phyloP scores from a whole-genome alignment of 306 rosid genomes.

The Acacia acuminata region DNA sequence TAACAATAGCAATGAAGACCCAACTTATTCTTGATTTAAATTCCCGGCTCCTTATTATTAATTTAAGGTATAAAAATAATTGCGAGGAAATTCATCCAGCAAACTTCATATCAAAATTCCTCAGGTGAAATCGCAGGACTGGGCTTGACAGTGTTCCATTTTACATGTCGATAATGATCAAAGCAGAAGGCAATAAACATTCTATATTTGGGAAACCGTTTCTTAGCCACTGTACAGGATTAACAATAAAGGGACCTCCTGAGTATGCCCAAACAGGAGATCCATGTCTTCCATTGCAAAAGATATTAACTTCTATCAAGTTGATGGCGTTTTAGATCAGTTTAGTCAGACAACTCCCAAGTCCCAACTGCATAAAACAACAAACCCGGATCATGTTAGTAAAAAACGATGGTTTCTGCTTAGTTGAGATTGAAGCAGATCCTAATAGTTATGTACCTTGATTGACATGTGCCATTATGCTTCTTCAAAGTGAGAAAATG shows the following conservation, averaged over 20 bases:
- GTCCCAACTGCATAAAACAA: background rate
- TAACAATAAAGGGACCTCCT: background rate
- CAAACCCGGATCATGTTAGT: background rate
- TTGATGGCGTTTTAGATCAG: background rate
- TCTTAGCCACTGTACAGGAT: background rate
- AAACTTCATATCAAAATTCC: background rate
- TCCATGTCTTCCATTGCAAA: background rate
- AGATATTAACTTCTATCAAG: background rate
- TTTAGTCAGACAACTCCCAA: background rate
- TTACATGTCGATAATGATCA: background rate
- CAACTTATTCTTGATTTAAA: background rate
- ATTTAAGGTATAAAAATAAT: background rate
- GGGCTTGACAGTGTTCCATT: background rate
- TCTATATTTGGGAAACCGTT: background rate
- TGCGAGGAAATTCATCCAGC: background rate
- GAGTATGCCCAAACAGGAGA: background rate
- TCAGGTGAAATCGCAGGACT: background rate
- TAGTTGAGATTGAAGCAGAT: background rate
- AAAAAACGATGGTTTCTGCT: background rate
- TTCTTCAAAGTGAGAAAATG: constrained; percentile 44
- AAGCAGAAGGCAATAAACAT: background rate
- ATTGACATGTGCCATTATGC: background rate
- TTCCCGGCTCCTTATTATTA: background rate
- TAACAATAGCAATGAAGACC: background rate
- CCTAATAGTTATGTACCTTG: background rate